A percentile compares a stretch with the other conserved stretches of the same genome.
These are phyloP conservation scores for Inonotus hispidus DNA, from an alignment of 1,284 basidiomycete species.

Conservation along the genomic window DNA sequence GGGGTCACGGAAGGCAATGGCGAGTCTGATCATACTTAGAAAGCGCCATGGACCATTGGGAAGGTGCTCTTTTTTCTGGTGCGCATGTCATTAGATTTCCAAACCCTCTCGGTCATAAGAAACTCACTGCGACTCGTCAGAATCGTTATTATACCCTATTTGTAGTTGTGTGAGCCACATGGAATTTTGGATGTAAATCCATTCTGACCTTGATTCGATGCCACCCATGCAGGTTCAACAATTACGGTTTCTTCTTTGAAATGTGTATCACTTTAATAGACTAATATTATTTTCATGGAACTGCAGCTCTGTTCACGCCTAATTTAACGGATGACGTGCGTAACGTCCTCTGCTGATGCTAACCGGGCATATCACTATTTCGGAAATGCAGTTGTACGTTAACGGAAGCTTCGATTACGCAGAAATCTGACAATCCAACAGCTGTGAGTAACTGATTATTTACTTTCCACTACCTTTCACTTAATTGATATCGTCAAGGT, in stretches of 20 bases:
- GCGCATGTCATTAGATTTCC: conserved; percentile 21
- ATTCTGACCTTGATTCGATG: not conserved
- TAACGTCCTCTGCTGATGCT: conserved; percentile 4
- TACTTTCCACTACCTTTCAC: not conserved
- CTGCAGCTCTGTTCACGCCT: conserved; percentile 31
- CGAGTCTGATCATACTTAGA: conserved; percentile 27
- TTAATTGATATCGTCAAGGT: conserved; percentile 28
- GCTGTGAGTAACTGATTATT: conserved; percentile 29
- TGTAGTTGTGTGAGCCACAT: conserved; percentile 40
- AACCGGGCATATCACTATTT: not conserved
- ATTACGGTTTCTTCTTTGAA: conserved; percentile 34
- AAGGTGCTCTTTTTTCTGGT: conserved; percentile 48
- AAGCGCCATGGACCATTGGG: conserved; percentile 44
- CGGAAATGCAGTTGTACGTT: conserved; percentile 13
- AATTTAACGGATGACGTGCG: conserved; percentile 29
- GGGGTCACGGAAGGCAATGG: not conserved
- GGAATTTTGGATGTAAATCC: not conserved
- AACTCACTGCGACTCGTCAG: conserved; percentile 26
- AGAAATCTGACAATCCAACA: conserved; percentile 15
- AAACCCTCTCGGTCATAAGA: not conserved
- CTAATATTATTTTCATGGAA: not conserved
- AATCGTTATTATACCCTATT: conserved; percentile 51
- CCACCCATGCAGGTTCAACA: conserved; percentile 41
- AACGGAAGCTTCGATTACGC: not conserved
- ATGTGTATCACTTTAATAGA: no score